phyloP scores from a whole-genome alignment of 805 yeast species.

The Teunomyces stri region DNA sequence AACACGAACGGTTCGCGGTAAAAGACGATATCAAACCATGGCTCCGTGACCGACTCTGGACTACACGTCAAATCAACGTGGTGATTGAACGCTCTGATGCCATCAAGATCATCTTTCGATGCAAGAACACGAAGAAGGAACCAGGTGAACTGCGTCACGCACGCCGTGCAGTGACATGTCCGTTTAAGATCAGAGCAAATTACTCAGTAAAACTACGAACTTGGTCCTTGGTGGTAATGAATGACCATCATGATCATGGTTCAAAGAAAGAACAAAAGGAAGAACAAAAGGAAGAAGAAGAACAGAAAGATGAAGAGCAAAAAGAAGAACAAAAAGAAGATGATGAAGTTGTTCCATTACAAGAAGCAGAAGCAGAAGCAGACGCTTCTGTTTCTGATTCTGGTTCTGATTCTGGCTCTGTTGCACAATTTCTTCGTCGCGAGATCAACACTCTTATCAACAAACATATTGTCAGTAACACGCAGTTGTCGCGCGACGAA shows the following conservation, averaged over 20 bases:
- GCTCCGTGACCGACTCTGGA: slow-evolving; percentile 46
- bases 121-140: slow-evolving; percentile 39
- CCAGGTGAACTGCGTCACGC: slow-evolving; percentile 16
- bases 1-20: slow-evolving; percentile 24
- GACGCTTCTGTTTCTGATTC: not conserved
- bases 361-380: not conserved
- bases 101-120: slow-evolving; percentile 59
- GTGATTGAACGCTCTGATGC: slow-evolving; percentile 65
- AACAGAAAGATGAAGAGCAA: not conserved
- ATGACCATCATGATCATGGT: slow-evolving; percentile 57
- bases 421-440: slow-evolving; percentile 8
- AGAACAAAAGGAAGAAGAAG: not conserved
- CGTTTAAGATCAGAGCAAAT: slow-evolving; percentile 65
- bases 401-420: not conserved
- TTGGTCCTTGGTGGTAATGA: slow-evolving; percentile 63
- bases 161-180: slow-evolving; percentile 44
- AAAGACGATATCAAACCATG: slow-evolving; percentile 60
- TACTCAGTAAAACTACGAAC: slow-evolving; percentile 48
- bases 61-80: slow-evolving; percentile 49
- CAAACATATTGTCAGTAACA: slow-evolving; percentile 7
- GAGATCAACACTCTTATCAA: slow-evolving; percentile 9
- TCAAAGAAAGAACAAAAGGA: not conserved
- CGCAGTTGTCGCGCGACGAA: slow-evolving; percentile 6
- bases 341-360: not conserved
- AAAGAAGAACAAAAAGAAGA: not conserved